phyloP scores from a whole-genome alignment of 2,329 filamentous ascomycete species.

The Aspergillus japonicus region DNA sequence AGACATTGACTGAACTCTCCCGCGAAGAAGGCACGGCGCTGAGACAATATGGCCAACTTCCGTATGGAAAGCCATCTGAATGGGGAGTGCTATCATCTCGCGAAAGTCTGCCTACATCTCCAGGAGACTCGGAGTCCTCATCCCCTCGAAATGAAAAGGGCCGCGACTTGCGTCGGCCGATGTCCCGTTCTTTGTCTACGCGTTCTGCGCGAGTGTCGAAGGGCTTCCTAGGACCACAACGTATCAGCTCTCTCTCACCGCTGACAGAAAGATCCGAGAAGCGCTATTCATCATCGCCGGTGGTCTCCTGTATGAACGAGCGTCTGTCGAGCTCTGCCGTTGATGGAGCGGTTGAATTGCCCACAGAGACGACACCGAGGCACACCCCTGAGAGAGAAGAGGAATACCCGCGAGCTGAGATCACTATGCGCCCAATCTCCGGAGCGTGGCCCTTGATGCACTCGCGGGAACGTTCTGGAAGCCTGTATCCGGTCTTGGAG shows the following conservation, averaged over 20 bases:
- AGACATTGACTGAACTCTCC: constrained; percentile 34
- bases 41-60: constrained; percentile 34
- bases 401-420: constrained; percentile 20
- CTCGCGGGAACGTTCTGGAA: constrained; percentile 23
- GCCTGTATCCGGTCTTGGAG: constrained; percentile 26
- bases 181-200: constrained; percentile 30
- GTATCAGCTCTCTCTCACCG: constrained; percentile 33
- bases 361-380: constrained; percentile 38
- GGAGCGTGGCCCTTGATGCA: constrained; percentile 32
- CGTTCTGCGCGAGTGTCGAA: constrained; percentile 33
- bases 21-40: constrained; percentile 33
- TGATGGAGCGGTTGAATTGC: constrained; percentile 35
- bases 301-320: constrained; percentile 26
- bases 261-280: constrained; percentile 31
- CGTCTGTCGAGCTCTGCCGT: constrained; percentile 35
- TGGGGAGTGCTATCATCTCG: constrained; percentile 36
- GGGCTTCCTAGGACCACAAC: constrained; percentile 26
- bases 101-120: constrained; percentile 28
- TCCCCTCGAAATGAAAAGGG: constrained; percentile 29
- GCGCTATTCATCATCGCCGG: constrained; percentile 15
- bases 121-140: constrained; percentile 22
- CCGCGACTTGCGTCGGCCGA: constrained; percentile 32
- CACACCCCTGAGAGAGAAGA: constrained; percentile 36
- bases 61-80: constrained; percentile 36
- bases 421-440: constrained; percentile 30